Evolutionary conservation across 768 basidiomycete species (phyloP).

Genomic region (Imleria badia): DNA sequence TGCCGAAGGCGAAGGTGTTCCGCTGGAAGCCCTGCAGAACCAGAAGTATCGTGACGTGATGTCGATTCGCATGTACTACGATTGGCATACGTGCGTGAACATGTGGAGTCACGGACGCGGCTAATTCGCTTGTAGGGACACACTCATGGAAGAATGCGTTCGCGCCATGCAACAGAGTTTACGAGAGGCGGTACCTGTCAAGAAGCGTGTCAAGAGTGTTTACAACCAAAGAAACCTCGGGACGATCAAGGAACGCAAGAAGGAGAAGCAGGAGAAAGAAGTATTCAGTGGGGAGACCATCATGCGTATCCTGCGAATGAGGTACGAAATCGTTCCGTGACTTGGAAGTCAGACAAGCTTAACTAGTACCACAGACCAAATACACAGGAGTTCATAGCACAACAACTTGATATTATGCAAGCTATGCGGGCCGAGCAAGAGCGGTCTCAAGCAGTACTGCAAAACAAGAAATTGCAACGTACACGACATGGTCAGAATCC

Average conservation of each 20-base stretch:
- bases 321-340: constrained; percentile 46
- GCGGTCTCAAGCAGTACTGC: constrained; percentile 59
- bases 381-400: constrained; percentile 84
- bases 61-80: constrained; percentile 92
- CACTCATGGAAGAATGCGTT: constrained; percentile 92
- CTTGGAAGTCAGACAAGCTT: background rate
- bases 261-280: constrained; percentile 79
- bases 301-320: constrained; percentile 92
- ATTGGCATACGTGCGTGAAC: constrained; percentile 81
- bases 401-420: constrained; percentile 80
- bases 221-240: constrained; percentile 92
- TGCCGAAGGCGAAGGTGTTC: constrained; percentile 88
- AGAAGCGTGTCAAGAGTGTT: constrained; percentile 91
- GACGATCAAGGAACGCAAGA: constrained; percentile 92
- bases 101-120: background rate
- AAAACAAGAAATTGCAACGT: constrained; percentile 59
- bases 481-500: constrained; percentile 36
- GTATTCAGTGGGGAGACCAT: constrained; percentile 84
- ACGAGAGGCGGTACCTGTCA: constrained; percentile 68
- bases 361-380: constrained; percentile 49
- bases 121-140: constrained; percentile 50
- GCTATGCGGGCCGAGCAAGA: constrained; percentile 85
- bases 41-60: constrained; percentile 92
- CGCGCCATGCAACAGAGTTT: constrained; percentile 91
- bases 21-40: constrained; percentile 84